Evolutionary conservation across 192 early-diverging fungal species (phyloP), one percentile per base, ranked within the genome.

Genomic region (Coemansia sp.): DNA sequence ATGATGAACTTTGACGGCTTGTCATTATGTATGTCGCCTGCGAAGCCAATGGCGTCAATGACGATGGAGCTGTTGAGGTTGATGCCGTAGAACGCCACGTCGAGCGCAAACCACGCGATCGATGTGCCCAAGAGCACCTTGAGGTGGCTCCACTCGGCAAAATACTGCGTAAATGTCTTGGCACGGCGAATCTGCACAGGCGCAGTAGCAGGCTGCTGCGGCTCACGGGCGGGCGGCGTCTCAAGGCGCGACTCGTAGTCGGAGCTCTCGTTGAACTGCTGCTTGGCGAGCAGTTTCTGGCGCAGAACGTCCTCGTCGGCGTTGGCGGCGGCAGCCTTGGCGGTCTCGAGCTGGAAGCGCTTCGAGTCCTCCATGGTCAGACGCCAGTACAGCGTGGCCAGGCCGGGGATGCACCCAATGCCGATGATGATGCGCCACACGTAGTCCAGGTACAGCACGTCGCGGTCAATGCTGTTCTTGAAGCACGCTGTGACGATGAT

Each of bases 361-460:
- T 93, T 93, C 25, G 95, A 93, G 75, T 97, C 95, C 58, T 93
- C 90, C 73, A 94, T 93, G 55, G 91, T 93, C 42, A 93, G 59
- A 48, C 92, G 90, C 82, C 86, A 96, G 81, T 96, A 98, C 48
- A 98, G 82, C 15, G 95, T 89, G 46, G 78, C 67, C 2, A 94
- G 51, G 38, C 83, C 89, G 6, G 95, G 95, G 37, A 98, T 62
- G 54, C 85, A 85, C 57, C 93, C 93, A 60, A 94, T 76, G 56
- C 89, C 92, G 42, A 94, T 80, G 49, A 91, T 81, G 55, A 95
- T 83, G 46, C 95, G 87, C 95, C 95, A 98, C 18, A 94, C 95
- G 59, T 87, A 87, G 64, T 96, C 94, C 39, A 96, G 74, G 61
- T 84, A 77, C 42, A 81, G 63, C 8, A 70, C 40, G 59, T 93